A percentile compares a stretch with the other conserved stretches of the same genome.
These are phyloP conservation scores for Penicillium vulpinum DNA, from an alignment of 2,329 filamentous ascomycete genomes.

Conservation along the genomic window DNA sequence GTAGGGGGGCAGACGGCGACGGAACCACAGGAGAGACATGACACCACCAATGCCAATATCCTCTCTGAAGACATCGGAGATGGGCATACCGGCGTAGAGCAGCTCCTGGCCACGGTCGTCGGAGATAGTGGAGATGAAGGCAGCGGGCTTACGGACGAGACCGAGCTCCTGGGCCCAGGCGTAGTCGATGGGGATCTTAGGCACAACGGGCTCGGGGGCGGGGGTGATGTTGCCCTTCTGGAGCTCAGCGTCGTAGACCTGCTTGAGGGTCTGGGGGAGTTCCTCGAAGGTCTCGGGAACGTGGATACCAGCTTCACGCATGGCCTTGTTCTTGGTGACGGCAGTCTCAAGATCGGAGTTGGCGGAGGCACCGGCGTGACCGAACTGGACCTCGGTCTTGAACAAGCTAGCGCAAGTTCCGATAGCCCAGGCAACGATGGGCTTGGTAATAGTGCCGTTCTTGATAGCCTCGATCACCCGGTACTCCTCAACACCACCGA, in stretches of 20 bases:
- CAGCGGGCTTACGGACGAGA: constrained; percentile 98
- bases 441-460: constrained; percentile 92
- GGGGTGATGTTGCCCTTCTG: constrained; percentile 81
- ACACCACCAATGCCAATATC: constrained; percentile 99
- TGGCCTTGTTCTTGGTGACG: constrained; percentile 92
- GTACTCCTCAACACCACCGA: constrained; percentile 99
- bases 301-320: constrained; percentile 91
- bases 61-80: constrained; percentile 99
- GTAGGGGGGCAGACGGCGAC: constrained; percentile 90
- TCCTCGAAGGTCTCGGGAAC: constrained; percentile 98
- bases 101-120: constrained; percentile 99
- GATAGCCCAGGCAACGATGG: constrained; percentile 98
- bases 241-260: constrained; percentile 87
- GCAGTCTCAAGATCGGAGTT: constrained; percentile 99
- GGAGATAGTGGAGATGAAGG: constrained; percentile 99
- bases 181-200: constrained; percentile 99
- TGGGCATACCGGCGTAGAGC: constrained; percentile 97
- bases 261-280: constrained; percentile 71
- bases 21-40: constrained; percentile 99
- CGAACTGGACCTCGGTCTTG: constrained; percentile 99
- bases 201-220: constrained; percentile 82
- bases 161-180: constrained; percentile 99
- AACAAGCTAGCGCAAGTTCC: constrained; percentile 99
- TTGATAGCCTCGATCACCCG: constrained; percentile 98
- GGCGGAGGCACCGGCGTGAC: constrained; percentile 96